phyloP scores from a whole-genome alignment of 192 early-diverging fungal genomes.

The Lobosporangium transversale region DNA sequence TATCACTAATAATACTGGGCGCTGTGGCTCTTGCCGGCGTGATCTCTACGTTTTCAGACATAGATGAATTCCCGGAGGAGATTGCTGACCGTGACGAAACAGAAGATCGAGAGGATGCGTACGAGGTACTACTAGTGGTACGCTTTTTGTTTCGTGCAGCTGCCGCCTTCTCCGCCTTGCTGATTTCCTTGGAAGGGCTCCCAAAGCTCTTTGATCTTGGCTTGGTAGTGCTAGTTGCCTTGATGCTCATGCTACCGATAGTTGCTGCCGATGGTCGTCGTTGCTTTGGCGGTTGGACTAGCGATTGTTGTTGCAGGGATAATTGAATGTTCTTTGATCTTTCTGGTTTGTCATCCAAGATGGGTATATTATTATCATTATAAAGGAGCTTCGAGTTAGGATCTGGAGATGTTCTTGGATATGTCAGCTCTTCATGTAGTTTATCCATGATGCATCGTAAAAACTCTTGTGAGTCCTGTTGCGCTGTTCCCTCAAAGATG shows the following conservation, averaged over 20 bases:
- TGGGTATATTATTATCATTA: slow-evolving; percentile 25
- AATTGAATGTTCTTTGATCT: slow-evolving; percentile 11
- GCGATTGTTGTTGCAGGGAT: no score
- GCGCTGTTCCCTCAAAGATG: slow-evolving; percentile 47
- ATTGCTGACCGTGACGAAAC: slow-evolving; percentile 28
- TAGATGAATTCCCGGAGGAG: slow-evolving; percentile 36
- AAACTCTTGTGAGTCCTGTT: slow-evolving; percentile 58
- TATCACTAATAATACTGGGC: slow-evolving; percentile 52
- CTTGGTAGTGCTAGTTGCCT: slow-evolving; percentile 2
- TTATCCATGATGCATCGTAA: slow-evolving; percentile 52
- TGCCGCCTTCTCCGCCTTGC: background rate
- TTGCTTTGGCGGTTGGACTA: no score
- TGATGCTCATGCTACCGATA: background rate
- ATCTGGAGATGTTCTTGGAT: slow-evolving; percentile 30
- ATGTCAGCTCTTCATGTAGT: slow-evolving; percentile 55
- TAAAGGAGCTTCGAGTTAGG: background rate
- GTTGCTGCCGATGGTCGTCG: background rate
- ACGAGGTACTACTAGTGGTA: slow-evolving; percentile 35
- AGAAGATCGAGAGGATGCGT: slow-evolving; percentile 37
- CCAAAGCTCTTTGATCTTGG: slow-evolving; percentile 4
- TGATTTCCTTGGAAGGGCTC: background rate
- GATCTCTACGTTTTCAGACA: slow-evolving; percentile 44
- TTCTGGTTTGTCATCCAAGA: slow-evolving; percentile 14
- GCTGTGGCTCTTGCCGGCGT: slow-evolving; percentile 41
- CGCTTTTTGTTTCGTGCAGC: slow-evolving; percentile 1